phyloP scores from a whole-genome alignment of 192 early-diverging fungal genomes.

The Mortierella claussenii region DNA sequence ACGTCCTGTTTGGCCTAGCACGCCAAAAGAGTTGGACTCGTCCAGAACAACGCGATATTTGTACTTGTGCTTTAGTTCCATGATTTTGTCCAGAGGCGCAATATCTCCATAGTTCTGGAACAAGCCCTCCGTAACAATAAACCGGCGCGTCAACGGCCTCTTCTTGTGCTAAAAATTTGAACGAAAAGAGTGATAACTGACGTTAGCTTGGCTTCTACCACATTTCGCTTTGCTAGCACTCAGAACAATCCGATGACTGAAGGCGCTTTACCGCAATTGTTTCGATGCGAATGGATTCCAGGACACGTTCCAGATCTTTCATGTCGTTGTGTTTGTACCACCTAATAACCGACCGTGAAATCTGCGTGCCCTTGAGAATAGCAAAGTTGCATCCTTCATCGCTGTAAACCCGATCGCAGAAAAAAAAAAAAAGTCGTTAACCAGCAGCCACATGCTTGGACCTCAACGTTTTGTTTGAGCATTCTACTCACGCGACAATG shows the following conservation, averaged over 20 bases:
- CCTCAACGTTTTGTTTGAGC: too few species aligned
- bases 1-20: constrained; percentile 82
- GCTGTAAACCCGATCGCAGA: constrained; percentile 43
- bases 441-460: too few species aligned
- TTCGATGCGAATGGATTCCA: constrained; percentile 78
- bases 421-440: background rate
- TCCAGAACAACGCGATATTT: constrained; percentile 96
- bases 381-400: constrained; percentile 91
- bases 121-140: constrained; percentile 95
- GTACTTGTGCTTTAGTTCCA: constrained; percentile 92
- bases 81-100: constrained; percentile 79
- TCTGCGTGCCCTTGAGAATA: constrained; percentile 86
- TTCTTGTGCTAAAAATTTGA: constrained; percentile 67
- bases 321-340: constrained; percentile 98
- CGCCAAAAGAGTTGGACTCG: constrained; percentile 90
- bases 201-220: too few species aligned
- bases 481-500: constrained; percentile 77
- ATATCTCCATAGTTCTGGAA: constrained; percentile 91
- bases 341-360: constrained; percentile 86
- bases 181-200: background rate
- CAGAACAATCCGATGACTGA: too few species aligned
- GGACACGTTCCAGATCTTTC: constrained; percentile 90
- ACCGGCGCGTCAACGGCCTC: constrained; percentile 83
- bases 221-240: too few species aligned
- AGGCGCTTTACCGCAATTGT: constrained; percentile 65